A percentile compares a stretch with the other conserved stretches of the same genome.
These are phyloP conservation scores for Musa balbisiana DNA, from an alignment of 202 grass and related monocot genomes.

Conservation along the genomic window DNA sequence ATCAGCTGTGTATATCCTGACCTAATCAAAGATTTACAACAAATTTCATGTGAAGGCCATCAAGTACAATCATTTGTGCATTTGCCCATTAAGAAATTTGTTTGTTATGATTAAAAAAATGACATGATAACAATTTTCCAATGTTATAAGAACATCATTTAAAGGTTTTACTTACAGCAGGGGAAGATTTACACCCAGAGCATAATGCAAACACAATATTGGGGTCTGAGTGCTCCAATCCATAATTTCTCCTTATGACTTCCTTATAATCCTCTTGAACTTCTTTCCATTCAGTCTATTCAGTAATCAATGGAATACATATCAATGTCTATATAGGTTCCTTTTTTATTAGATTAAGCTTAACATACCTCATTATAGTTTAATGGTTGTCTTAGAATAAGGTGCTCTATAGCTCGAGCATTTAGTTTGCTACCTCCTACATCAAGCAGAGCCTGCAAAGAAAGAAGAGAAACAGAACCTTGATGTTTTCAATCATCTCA, in stretches of 20 bases:
- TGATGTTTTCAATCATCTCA: background rate
- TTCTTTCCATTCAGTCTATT: constrained; percentile 36
- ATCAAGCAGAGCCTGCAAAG: constrained; percentile 44
- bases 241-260: constrained; percentile 31
- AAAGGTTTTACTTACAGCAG: constrained; percentile 54
- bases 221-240: constrained; percentile 45
- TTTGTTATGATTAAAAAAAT: background rate
- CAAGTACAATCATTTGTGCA: background rate
- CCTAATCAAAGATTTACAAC: constrained; percentile 26
- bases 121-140: background rate
- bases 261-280: constrained; percentile 45
- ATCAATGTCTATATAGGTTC: background rate
- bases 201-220: constrained; percentile 83
- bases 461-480: background rate
- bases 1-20: constrained; percentile 67
- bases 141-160: no score
- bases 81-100: background rate
- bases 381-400: constrained; percentile 61
- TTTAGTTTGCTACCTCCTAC: constrained; percentile 69
- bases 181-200: constrained; percentile 75
- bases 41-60: background rate
- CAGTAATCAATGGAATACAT: background rate
- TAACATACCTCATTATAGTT: constrained; percentile 48
- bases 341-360: background rate
- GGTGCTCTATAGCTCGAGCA: constrained; percentile 64